A percentile compares a stretch with the other conserved stretches of the same genome.
Evolutionary conservation across 108 stramenopile genomes (phyloP).

Genomic region (Craspedostauros australis): DNA sequence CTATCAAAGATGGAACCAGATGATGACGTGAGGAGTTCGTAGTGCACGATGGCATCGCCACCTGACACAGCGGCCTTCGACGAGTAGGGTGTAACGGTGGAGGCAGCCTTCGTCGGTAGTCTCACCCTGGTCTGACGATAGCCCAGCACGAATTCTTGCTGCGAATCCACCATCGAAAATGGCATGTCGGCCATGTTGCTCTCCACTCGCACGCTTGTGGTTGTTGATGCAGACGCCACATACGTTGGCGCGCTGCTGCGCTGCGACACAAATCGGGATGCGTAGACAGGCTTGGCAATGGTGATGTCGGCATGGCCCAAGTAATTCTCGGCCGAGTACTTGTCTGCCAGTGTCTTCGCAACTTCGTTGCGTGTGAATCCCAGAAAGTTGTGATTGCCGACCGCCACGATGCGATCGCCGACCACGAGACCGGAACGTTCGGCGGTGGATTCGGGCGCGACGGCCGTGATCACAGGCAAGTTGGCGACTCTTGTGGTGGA

Average conservation of each 20-base stretch:
- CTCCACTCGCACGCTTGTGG: too few species aligned
- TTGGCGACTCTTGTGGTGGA: slow-evolving; percentile 31
- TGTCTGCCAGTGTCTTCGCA: slow-evolving; percentile 11
- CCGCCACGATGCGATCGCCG: slow-evolving; percentile 76
- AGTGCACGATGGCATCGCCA: slow-evolving; percentile 64
- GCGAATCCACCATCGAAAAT: background rate
- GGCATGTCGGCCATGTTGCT: background rate
- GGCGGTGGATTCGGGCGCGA: slow-evolving; percentile 70
- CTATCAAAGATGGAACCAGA: slow-evolving; percentile 47
- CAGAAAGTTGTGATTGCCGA: slow-evolving; percentile 54
- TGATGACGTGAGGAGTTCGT: slow-evolving; percentile 39
- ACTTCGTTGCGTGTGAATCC: slow-evolving; percentile 40
- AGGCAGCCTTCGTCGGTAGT: slow-evolving; percentile 16
- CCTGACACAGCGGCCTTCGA: slow-evolving; percentile 17
- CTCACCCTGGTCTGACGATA: slow-evolving; percentile 32
- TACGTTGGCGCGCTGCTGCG: too few species aligned
- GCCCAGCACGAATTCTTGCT: slow-evolving; percentile 29
- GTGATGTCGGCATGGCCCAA: slow-evolving; percentile 58
- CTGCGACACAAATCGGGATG: background rate
- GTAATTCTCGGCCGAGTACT: slow-evolving; percentile 43
- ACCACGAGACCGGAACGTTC: slow-evolving; percentile 78
- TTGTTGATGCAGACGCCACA: too few species aligned
- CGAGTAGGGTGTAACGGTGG: background rate
- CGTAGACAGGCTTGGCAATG: slow-evolving; percentile 67
- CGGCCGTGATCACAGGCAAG: slow-evolving; percentile 67